Percentiles rank a stretch among this genome's conserved stretches.
Conservation (phyloP, 768 basidiomycete species). For the Tricholoma furcatifolium region DNA sequence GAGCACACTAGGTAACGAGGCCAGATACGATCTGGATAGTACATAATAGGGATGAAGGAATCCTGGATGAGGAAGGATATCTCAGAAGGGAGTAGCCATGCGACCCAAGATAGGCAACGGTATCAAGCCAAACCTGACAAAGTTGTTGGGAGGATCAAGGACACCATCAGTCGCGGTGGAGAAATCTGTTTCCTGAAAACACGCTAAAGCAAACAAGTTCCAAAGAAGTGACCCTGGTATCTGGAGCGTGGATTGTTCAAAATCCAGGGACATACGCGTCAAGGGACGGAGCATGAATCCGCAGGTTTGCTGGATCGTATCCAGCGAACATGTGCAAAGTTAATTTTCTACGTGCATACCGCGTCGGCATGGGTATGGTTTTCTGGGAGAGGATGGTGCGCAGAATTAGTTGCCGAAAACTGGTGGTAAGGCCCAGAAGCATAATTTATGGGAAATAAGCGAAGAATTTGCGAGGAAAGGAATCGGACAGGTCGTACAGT, state of each 20-base stretch:
- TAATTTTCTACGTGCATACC: constrained; percentile 49
- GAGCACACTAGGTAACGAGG: constrained; percentile 65
- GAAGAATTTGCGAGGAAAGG: constrained; percentile 45
- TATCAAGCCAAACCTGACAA: neutral
- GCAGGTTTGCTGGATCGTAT: constrained; percentile 48
- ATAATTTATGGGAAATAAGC: constrained; percentile 70
- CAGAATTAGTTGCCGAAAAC: constrained; percentile 73
- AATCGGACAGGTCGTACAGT: constrained; percentile 33
- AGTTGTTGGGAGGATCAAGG: constrained; percentile 85
- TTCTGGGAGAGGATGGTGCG: constrained; percentile 60
- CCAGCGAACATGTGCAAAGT: no score
- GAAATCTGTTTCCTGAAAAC: constrained; percentile 87
- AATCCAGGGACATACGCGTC: constrained; percentile 40
- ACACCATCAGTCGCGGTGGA: constrained; percentile 85
- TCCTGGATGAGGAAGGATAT: constrained; percentile 82
- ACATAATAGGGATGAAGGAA: constrained; percentile 80
- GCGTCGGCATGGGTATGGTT: constrained; percentile 86
- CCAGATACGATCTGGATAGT: constrained; percentile 70
- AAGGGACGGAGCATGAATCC: constrained; percentile 68
- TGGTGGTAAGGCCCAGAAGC: constrained; percentile 86
- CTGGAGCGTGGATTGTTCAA: constrained; percentile 75
- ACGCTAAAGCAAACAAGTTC: constrained; percentile 53
- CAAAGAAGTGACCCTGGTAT: constrained; percentile 69
- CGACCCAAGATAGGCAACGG: neutral
- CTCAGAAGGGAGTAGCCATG: constrained; percentile 50